These are phyloP conservation scores for Cyberlindnera meyerae DNA, from an alignment of 805 yeast genomes.

Conservation along the genomic window DNA sequence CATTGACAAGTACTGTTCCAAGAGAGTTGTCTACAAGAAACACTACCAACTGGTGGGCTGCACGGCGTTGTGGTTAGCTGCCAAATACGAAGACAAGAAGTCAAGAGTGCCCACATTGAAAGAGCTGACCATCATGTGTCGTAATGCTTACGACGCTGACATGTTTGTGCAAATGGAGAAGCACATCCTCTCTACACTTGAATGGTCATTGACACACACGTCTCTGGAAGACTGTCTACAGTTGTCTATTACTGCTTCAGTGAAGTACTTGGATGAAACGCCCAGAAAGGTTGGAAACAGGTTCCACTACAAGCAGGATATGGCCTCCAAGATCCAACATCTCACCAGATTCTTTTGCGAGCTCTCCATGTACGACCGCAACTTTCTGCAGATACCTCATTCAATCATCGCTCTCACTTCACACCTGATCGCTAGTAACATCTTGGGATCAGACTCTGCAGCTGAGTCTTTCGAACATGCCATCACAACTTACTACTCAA, in stretches of 20 bases:
- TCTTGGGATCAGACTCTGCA: slow-evolving; percentile 32
- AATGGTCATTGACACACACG: slow-evolving; percentile 45
- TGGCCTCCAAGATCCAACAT: slow-evolving; percentile 11
- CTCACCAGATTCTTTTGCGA: slow-evolving; percentile 51
- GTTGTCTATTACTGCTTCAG: slow-evolving; percentile 14
- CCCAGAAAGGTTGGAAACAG: slow-evolving; percentile 18
- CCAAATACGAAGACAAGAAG: slow-evolving; percentile 68
- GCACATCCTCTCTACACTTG: slow-evolving; percentile 65
- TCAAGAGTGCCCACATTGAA: slow-evolving; percentile 59
- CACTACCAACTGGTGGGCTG: slow-evolving; percentile 84
- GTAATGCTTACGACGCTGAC: slow-evolving; percentile 54
- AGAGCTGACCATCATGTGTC: slow-evolving; percentile 63
- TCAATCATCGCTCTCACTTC: slow-evolving; percentile 47
- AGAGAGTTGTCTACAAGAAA: slow-evolving; percentile 69
- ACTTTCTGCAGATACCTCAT: slow-evolving; percentile 40
- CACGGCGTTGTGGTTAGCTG: slow-evolving; percentile 84
- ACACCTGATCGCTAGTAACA: slow-evolving; percentile 45
- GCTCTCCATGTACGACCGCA: slow-evolving; percentile 45
- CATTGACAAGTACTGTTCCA: slow-evolving; percentile 81
- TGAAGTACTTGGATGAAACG: slow-evolving; percentile 13
- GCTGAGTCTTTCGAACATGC: slow-evolving; percentile 18
- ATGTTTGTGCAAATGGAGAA: slow-evolving; percentile 77
- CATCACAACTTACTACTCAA: slow-evolving; percentile 7
- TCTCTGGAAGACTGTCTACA: slow-evolving; percentile 27
- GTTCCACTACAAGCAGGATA: slow-evolving; percentile 12